These are phyloP conservation scores for Eleusine coracana DNA, from an alignment of 176 grass and related monocot genomes.

Conservation along the genomic window DNA sequence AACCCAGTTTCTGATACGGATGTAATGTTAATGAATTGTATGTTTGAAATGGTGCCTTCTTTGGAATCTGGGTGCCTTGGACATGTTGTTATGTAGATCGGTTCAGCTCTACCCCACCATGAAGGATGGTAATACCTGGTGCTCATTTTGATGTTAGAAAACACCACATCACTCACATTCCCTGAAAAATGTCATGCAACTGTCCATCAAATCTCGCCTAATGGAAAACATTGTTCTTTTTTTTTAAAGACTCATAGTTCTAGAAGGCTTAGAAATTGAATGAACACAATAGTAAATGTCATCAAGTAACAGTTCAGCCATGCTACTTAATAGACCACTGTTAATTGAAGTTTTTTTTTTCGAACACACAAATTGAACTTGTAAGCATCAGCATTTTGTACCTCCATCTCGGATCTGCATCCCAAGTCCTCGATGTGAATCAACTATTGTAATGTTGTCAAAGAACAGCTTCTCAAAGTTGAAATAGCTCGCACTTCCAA, in stretches of 20 bases:
- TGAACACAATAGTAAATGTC: background rate
- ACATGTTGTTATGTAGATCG: conserved; percentile 91
- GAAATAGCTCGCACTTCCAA: conserved; percentile 66
- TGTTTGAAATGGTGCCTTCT: conserved; percentile 77
- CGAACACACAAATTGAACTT: background rate
- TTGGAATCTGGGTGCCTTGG: conserved; percentile 59
- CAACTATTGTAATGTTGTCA: conserved; percentile 73
- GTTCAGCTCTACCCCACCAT: conserved; percentile 96
- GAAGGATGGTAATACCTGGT: conserved; percentile 89
- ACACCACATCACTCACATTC: conserved; percentile 68
- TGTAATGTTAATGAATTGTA: conserved; percentile 82
- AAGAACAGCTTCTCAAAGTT: conserved; percentile 66
- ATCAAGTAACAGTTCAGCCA: background rate
- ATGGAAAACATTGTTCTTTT: background rate
- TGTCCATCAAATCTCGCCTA: background rate
- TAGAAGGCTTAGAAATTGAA: too few relatives aligned
- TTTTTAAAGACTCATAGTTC: too few relatives aligned
- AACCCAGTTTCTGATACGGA: conserved; percentile 80
- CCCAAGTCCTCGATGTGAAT: conserved; percentile 79
- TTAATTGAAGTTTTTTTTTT: background rate
- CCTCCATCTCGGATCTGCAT: conserved; percentile 98
- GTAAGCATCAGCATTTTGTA: conserved; percentile 19
- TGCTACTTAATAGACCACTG: background rate
- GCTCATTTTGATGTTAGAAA: conserved; percentile 90
- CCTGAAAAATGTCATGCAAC: conserved; percentile 43